Evolutionary conservation across 148 eudicot species (phyloP).

Genomic region (Rhododendron kiyosumense): DNA sequence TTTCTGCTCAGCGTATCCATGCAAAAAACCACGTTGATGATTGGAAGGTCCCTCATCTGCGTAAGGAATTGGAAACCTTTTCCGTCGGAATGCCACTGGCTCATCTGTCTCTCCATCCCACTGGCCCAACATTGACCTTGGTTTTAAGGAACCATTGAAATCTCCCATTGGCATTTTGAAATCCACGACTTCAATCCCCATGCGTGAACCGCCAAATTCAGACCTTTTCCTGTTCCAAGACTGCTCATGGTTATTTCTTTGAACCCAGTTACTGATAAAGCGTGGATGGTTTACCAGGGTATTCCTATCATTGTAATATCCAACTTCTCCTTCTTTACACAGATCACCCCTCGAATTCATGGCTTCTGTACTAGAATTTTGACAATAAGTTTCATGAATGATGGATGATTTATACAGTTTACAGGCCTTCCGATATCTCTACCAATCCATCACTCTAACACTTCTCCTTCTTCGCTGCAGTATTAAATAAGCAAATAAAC

Average conservation of each 20-base stretch:
- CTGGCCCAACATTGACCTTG: conserved; percentile 24
- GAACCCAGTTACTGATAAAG: conserved; percentile 8
- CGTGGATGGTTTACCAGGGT: conserved; percentile 13
- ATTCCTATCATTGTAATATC: conserved; percentile 18
- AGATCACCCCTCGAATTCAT: conserved; percentile 18
- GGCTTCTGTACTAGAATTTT: conserved; percentile 15
- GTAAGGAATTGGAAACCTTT: conserved; percentile 29
- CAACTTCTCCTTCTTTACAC: conserved; percentile 17
- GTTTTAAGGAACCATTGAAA: conserved; percentile 21
- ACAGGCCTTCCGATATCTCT: not conserved
- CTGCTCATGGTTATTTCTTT: conserved; percentile 9
- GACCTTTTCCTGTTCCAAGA: not conserved
- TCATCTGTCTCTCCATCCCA: conserved; percentile 18
- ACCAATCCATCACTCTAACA: not conserved
- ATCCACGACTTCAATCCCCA: conserved; percentile 21
- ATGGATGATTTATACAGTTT: too few species aligned
- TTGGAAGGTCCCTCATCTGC: conserved; percentile 42
- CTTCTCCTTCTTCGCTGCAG: not conserved
- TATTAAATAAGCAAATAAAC: not conserved
- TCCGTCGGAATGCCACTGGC: conserved; percentile 5
- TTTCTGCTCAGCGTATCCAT: conserved; percentile 32
- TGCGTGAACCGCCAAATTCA: not conserved
- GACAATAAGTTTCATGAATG: too few species aligned
- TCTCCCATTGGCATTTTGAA: conserved; percentile 24
- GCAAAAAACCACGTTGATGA: conserved; percentile 17